Conservation (phyloP, 805 yeast genomes). For the Metschnikowia lochheadii region DNA sequence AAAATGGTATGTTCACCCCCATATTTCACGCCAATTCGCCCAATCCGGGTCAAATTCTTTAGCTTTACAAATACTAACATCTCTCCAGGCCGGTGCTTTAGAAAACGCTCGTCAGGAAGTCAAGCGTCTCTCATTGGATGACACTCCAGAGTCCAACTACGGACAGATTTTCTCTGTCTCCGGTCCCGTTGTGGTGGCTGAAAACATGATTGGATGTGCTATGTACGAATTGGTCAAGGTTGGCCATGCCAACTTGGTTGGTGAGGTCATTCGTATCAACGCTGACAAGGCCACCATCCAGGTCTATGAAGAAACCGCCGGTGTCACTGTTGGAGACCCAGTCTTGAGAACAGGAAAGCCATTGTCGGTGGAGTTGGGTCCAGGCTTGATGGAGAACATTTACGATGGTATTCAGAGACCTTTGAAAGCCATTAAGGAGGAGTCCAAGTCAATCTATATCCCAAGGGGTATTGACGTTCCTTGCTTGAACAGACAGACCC, state of each 20-base stretch:
- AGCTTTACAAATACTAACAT: constrained; percentile 6
- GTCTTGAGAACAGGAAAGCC: constrained; percentile 98
- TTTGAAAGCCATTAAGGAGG: constrained; percentile 83
- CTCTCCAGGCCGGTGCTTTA: constrained; percentile 81
- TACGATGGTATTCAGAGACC: constrained; percentile 99
- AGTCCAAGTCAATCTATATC: constrained; percentile 87
- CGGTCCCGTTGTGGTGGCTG: constrained; percentile 97
- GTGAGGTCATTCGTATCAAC: constrained; percentile 96
- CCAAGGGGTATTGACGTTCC: constrained; percentile 99
- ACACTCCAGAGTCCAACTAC: constrained; percentile 66
- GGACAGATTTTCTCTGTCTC: constrained; percentile 93
- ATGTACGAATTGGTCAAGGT: constrained; percentile 99
- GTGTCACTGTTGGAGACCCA: constrained; percentile 99
- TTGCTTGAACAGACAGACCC: constrained; percentile 75
- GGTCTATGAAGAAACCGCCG: constrained; percentile 99
- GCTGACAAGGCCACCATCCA: constrained; percentile 97
- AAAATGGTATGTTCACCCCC: constrained; percentile 11
- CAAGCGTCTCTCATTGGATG: constrained; percentile 76
- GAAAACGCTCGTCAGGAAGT: constrained; percentile 96
- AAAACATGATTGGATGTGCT: constrained; percentile 98
- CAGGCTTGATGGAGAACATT: constrained; percentile 98
- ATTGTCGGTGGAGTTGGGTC: constrained; percentile 97
- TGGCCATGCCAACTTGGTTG: constrained; percentile 94
- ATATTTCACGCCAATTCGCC: background rate
- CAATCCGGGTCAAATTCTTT: no score